phyloP scores from a whole-genome alignment of 2,329 filamentous ascomycete species.

The Aspergillus japonicus region DNA sequence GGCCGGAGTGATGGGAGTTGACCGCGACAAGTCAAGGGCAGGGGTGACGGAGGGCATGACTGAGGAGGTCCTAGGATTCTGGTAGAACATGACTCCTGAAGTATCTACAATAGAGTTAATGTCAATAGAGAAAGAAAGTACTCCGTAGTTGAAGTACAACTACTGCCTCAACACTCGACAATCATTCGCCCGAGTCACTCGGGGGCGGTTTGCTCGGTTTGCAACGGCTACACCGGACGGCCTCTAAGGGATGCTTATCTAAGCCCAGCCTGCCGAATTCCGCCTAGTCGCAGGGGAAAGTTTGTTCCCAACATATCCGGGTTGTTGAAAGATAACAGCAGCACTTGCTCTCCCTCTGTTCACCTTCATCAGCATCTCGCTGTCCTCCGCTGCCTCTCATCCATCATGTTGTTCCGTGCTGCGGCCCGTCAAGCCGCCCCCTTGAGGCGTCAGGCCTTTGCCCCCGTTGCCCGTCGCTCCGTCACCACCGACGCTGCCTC shows the following conservation, averaged over 20 bases:
- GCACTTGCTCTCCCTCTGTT: slow-evolving; percentile 20
- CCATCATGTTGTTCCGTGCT: slow-evolving; percentile 69
- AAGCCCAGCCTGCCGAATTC: slow-evolving; percentile 20
- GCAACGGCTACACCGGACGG: slow-evolving; percentile 32
- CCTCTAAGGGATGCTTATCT: slow-evolving; percentile 23
- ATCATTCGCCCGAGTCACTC: no score
- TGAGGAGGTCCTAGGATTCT: not conserved
- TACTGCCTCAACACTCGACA: no score
- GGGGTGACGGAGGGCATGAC: not conserved
- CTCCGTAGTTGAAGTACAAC: not conserved
- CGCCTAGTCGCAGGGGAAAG: slow-evolving; percentile 34
- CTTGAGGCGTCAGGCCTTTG: slow-evolving; percentile 50
- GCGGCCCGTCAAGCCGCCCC: slow-evolving; percentile 61
- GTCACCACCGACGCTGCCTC: slow-evolving; percentile 96
- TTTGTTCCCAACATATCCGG: slow-evolving; percentile 35
- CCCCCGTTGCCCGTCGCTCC: slow-evolving; percentile 60
- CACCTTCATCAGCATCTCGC: slow-evolving; percentile 22
- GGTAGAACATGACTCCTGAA: not conserved
- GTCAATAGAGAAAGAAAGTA: not conserved
- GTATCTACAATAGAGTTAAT: no score
- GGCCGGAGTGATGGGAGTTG: not conserved
- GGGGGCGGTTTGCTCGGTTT: slow-evolving; percentile 28
- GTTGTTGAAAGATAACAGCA: slow-evolving; percentile 33
- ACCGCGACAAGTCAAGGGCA: not conserved
- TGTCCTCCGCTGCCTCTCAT: slow-evolving; percentile 28